Evolutionary conservation across 2,329 filamentous ascomycete genomes (phyloP).

Genomic region (Penicillium sp.): DNA sequence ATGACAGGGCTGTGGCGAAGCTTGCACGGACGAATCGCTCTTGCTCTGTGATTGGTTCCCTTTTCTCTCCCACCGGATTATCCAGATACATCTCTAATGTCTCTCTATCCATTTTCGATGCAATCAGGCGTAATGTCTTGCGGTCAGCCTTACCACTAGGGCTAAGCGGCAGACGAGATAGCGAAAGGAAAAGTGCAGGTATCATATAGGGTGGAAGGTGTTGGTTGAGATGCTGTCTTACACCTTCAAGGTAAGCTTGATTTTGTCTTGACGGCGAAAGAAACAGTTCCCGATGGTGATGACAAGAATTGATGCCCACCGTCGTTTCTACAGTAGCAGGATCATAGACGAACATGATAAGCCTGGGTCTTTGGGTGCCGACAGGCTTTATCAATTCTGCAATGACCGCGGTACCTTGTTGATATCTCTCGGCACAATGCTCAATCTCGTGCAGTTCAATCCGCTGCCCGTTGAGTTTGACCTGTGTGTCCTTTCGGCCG

Average conservation of each 20-base stretch:
- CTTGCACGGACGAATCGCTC: background rate
- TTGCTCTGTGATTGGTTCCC: background rate
- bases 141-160: slow-evolving; percentile 1
- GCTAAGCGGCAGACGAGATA: background rate
- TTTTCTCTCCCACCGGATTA: background rate
- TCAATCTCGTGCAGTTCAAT: slow-evolving; percentile 37
- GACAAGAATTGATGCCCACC: background rate
- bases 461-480: slow-evolving; percentile 36
- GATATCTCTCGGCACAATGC: slow-evolving; percentile 9
- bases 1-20: slow-evolving; percentile 6
- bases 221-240: background rate
- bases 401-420: background rate
- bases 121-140: background rate
- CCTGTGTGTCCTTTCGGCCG: slow-evolving; percentile 34
- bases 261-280: background rate
- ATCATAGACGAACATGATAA: background rate
- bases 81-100: background rate
- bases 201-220: background rate
- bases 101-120: background rate
- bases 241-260: background rate
- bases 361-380: background rate
- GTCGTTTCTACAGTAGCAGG: background rate
- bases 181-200: background rate
- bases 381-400: background rate
- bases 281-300: background rate